Evolutionary conservation across 305 asterid genomes (phyloP), one percentile per base, ranked within the genome.

Genomic region (Euphrasia arctica): DNA sequence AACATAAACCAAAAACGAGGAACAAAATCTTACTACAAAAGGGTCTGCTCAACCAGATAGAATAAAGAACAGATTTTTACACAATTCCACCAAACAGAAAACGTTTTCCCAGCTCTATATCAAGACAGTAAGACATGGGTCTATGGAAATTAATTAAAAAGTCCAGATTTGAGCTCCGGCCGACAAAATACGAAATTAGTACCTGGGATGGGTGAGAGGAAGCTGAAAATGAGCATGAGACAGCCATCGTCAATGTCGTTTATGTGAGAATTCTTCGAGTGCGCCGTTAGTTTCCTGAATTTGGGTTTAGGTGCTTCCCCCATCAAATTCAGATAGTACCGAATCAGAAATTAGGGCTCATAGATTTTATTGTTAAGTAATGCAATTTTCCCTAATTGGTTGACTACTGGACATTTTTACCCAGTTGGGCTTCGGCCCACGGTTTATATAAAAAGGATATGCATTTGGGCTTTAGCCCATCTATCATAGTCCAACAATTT

Each of bases 181-280:
- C 39, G 27, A 32, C 34, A 36, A 4, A 41, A 62, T 6, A 68
- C 2, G 6, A 10, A 34, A 36, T 36, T 12, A 51, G 49, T 75
- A 88, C 98, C 98, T 78, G 96, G 98, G 43, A 88, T 81, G 15
- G 98, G 98, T 54, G 83, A 72, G 66, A 91, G 92, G 84, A 84
- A 91, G 76, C 90, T 79, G 75, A 88, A 85, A 71, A 86, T 87
- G 41, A 82, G 94, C 96, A 91, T 91, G n/a, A 86, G 85, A 47
- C 96, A 91, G 70, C 96, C 95, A 77, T 91, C 98, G 52, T 91
- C 98, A 5, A 91, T 86, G 57, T 77, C 67, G 73, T 88, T 86
- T 49, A 91, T 73, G 58, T 48, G 70, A 62, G 74, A 60, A 13
- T 58, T 59, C 70, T 55, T 59, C 10, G 69, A 70, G 42, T 60